Conservation (phyloP, 768 basidiomycete species). For the Arthromyces matolae region DNA sequence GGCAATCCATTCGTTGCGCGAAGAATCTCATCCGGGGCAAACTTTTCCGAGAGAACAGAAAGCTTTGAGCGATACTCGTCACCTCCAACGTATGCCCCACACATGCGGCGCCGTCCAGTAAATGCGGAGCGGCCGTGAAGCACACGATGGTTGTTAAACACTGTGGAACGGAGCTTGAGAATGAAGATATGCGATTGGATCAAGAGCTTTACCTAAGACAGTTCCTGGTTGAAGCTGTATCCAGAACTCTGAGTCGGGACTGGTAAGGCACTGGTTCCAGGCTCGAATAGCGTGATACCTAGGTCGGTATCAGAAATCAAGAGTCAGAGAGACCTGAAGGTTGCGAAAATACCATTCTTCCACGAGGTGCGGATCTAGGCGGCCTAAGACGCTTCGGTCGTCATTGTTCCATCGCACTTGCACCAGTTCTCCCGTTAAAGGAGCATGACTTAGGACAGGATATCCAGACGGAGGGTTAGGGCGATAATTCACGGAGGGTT, state of each 20-base stretch:
- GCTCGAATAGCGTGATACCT: slow-evolving; percentile 78
- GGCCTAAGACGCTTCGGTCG: slow-evolving; percentile 79
- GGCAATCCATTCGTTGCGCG: slow-evolving; percentile 24
- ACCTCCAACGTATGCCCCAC: slow-evolving; percentile 89
- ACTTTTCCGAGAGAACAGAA: slow-evolving; percentile 60
- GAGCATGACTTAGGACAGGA: slow-evolving; percentile 71
- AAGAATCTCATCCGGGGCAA: slow-evolving; percentile 32
- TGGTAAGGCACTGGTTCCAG: slow-evolving; percentile 76
- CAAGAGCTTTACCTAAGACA: slow-evolving; percentile 74
- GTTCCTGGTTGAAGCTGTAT: slow-evolving; percentile 85
- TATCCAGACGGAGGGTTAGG: slow-evolving; percentile 58
- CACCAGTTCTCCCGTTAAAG: slow-evolving; percentile 51
- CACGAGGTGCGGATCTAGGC: slow-evolving; percentile 54
- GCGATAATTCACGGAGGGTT: slow-evolving; percentile 50
- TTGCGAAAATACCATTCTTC: slow-evolving; percentile 69
- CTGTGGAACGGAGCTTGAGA: slow-evolving; percentile 31
- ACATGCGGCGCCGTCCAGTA: slow-evolving; percentile 84
- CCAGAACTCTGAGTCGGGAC: slow-evolving; percentile 88
- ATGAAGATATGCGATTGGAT: slow-evolving; percentile 28
- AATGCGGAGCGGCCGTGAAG: slow-evolving; percentile 94
- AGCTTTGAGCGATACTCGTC: slow-evolving; percentile 89
- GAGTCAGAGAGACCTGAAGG: not conserved
- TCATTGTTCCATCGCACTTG: slow-evolving; percentile 95
- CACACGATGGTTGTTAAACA: slow-evolving; percentile 90
- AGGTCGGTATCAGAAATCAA: not conserved